Conservation (phyloP, 805 yeast species). For the Hanseniaspora occidentalis region DNA sequence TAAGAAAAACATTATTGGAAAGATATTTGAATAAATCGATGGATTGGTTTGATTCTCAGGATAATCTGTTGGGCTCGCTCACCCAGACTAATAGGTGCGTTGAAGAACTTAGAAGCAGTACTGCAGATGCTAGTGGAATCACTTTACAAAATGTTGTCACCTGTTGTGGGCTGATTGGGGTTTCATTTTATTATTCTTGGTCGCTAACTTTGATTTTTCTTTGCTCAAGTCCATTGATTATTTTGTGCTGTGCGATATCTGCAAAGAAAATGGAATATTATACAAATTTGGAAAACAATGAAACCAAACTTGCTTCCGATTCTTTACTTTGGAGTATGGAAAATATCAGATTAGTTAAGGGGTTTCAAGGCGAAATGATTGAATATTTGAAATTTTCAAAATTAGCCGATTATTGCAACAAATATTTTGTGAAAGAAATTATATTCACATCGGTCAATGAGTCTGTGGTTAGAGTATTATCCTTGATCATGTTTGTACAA, state of each 20-base stretch:
- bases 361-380: slow-evolving; percentile 39
- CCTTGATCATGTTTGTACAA: slow-evolving; percentile 71
- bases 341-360: slow-evolving; percentile 47
- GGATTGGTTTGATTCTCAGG: slow-evolving; percentile 51
- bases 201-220: slow-evolving; percentile 67
- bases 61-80: slow-evolving; percentile 47
- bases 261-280: slow-evolving; percentile 38
- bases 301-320: slow-evolving; percentile 44
- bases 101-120: slow-evolving; percentile 58
- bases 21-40: slow-evolving; percentile 32
- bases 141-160: slow-evolving; percentile 42
- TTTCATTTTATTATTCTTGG: slow-evolving; percentile 77
- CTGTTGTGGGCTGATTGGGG: slow-evolving; percentile 39
- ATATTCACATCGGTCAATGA: slow-evolving; percentile 33
- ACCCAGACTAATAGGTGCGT: slow-evolving; percentile 58
- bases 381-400: slow-evolving; percentile 37
- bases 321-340: slow-evolving; percentile 58
- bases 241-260: slow-evolving; percentile 33
- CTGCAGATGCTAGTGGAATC: slow-evolving; percentile 53
- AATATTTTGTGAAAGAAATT: slow-evolving; percentile 32
- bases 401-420: slow-evolving; percentile 21
- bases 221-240: slow-evolving; percentile 61
- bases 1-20: slow-evolving; percentile 34
- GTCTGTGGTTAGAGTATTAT: slow-evolving; percentile 42
- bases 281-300: slow-evolving; percentile 44